Evolutionary conservation across 768 basidiomycete genomes (phyloP).

Genomic region (Paxillus ammoniavirescens): DNA sequence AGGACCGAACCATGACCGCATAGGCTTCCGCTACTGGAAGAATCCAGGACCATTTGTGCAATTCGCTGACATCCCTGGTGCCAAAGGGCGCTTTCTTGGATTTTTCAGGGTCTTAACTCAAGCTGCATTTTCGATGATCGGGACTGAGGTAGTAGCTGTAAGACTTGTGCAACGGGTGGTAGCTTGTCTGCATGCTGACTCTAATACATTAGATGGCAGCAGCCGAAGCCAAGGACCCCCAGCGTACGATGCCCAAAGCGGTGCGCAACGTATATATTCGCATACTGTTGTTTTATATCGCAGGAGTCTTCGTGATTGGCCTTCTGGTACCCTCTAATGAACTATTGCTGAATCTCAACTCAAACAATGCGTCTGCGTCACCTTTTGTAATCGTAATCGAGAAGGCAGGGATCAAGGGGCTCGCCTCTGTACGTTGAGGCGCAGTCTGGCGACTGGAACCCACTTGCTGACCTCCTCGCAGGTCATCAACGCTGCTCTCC

Average conservation of each 20-base stretch:
- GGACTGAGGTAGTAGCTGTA: constrained; percentile 77
- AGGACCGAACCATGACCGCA: constrained; percentile 34
- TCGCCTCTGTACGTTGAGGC: constrained; percentile 35
- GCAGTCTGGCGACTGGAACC: background rate
- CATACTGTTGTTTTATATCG: constrained; percentile 63
- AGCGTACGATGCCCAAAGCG: constrained; percentile 72
- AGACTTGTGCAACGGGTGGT: constrained; percentile 3
- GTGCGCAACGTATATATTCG: constrained; percentile 64
- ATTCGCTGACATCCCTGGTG: constrained; percentile 52
- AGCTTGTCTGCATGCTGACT: too few relatives aligned
- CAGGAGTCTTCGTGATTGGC: constrained; percentile 70
- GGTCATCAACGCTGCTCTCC: constrained; percentile 28
- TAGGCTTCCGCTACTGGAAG: constrained; percentile 44
- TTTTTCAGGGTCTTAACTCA: constrained; percentile 74
- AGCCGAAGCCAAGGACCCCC: constrained; percentile 65
- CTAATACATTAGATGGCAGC: constrained; percentile 20
- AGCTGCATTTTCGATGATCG: constrained; percentile 70
- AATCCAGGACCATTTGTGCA: constrained; percentile 44
- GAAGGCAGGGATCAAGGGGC: constrained; percentile 48
- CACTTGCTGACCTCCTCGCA: background rate
- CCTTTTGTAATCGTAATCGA: constrained; percentile 51
- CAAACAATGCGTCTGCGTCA: constrained; percentile 38
- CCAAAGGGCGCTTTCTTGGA: constrained; percentile 46
- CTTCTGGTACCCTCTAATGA: constrained; percentile 59
- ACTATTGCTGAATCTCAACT: constrained; percentile 31